These are phyloP conservation scores for Akanthomyces dipterigenus DNA, from an alignment of 2,329 filamentous ascomycete genomes.

Conservation along the genomic window DNA sequence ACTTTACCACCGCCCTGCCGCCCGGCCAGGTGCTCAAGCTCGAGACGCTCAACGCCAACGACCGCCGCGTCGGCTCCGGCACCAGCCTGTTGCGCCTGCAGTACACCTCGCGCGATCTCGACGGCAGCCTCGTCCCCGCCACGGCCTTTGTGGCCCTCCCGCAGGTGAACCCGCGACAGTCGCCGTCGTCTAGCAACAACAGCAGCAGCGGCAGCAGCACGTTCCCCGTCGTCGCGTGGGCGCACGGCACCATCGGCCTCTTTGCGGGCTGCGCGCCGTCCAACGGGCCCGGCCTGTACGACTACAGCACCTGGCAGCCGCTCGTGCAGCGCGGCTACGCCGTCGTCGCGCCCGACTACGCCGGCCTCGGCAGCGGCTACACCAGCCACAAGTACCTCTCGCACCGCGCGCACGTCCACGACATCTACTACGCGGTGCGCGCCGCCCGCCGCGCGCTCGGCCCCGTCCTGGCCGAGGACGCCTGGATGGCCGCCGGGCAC, in stretches of 20 bases:
- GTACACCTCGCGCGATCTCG: slow-evolving; percentile 16
- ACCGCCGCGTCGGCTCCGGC: slow-evolving; percentile 10
- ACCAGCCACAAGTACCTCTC: slow-evolving; percentile 17
- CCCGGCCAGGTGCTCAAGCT: slow-evolving; percentile 17
- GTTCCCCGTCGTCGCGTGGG: slow-evolving; percentile 12
- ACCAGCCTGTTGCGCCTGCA: slow-evolving; percentile 16
- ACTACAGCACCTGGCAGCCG: slow-evolving; percentile 15
- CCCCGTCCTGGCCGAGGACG: slow-evolving; percentile 1
- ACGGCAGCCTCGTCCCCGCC: slow-evolving; percentile 13
- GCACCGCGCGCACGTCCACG: slow-evolving; percentile 11
- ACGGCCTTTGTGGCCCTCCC: slow-evolving; percentile 16
- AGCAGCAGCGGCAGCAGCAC: neutral
- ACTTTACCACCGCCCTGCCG: slow-evolving; percentile 9
- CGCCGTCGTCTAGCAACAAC: neutral
- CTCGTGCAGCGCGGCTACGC: slow-evolving; percentile 14
- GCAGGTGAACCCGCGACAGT: neutral
- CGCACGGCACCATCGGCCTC: slow-evolving; percentile 16
- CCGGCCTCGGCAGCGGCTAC: slow-evolving; percentile 18
- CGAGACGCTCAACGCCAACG: slow-evolving; percentile 11
- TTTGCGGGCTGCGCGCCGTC: slow-evolving; percentile 16
- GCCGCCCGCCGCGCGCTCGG: slow-evolving; percentile 11
- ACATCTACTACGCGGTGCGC: slow-evolving; percentile 4
- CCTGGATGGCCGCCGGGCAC: slow-evolving; percentile 15
- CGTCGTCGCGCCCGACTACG: slow-evolving; percentile 19
- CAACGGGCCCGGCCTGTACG: slow-evolving; percentile 11